Evolutionary conservation across 371 early-diverging fungal species (phyloP).

Genomic region (Syncephalastrum racemosum): DNA sequence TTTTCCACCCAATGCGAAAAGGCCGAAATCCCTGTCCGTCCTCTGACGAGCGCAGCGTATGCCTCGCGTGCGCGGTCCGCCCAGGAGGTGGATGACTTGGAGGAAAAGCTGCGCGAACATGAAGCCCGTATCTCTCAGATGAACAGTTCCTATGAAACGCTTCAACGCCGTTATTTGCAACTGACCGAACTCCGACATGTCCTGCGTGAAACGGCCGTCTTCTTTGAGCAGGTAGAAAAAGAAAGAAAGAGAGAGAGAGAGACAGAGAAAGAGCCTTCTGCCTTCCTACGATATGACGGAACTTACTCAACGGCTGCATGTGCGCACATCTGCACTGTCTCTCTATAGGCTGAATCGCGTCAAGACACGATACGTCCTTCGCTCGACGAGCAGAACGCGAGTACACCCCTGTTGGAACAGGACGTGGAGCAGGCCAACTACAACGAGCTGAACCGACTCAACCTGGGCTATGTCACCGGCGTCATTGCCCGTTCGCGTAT

Average conservation of each 20-base stretch:
- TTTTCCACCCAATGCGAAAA: slow-evolving; percentile 82
- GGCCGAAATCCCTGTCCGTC: slow-evolving; percentile 68
- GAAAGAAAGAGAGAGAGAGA: slow-evolving; percentile 52
- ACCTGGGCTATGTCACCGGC: slow-evolving; percentile 84
- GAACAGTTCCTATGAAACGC: slow-evolving; percentile 83
- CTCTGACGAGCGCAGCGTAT: slow-evolving; percentile 53
- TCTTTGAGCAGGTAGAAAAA: slow-evolving; percentile 69
- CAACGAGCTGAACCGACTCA: slow-evolving; percentile 41
- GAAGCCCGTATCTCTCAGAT: slow-evolving; percentile 85
- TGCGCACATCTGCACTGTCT: no score
- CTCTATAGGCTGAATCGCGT: slow-evolving; percentile 51
- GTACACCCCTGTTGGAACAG: slow-evolving; percentile 64
- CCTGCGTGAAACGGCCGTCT: slow-evolving; percentile 81
- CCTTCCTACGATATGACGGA: slow-evolving; percentile 54
- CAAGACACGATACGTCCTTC: slow-evolving; percentile 57
- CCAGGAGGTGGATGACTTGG: slow-evolving; percentile 94
- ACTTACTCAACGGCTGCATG: slow-evolving; percentile 60
- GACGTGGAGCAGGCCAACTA: slow-evolving; percentile 58
- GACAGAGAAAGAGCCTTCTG: slow-evolving; percentile 46
- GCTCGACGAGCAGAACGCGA: slow-evolving; percentile 55
- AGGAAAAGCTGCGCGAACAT: slow-evolving; percentile 76
- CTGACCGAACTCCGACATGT: slow-evolving; percentile 90
- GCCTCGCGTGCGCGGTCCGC: slow-evolving; percentile 76
- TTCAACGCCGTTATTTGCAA: slow-evolving; percentile 85
- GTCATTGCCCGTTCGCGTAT: slow-evolving; percentile 84